Evolutionary conservation across 2,329 filamentous ascomycete species (phyloP), one percentile per base, ranked within the genome.

Genomic region (Onygenales sp.): DNA sequence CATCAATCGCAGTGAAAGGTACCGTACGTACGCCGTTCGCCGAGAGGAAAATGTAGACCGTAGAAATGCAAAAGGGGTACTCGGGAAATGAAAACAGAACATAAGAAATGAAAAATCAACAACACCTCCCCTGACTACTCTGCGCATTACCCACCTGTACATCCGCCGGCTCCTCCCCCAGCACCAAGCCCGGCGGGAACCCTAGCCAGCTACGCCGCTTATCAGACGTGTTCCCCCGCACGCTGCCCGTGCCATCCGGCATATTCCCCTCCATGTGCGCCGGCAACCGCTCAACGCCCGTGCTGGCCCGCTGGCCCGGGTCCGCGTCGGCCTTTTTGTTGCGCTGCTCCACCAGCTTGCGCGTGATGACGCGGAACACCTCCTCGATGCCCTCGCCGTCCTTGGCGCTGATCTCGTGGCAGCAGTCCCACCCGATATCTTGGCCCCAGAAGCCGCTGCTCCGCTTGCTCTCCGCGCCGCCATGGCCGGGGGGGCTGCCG

Each of bases 301-400:
- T 77, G 27, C 68, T 66, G 7, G 71, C 70, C 42, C 75, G 71
- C 51, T 74, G 70, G 48, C 72, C 57, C 14, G 74, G 66, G 51
- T 79, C 77, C 11, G 74, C 71, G 56, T 80, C 78, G 11, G 78
- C 65, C 45, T 74, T 76, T 53, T 76, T 76, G 43, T 85, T 75
- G 55, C 77, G 74, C 64, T 92, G 81, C 73, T 96, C 92, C 4
- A 85, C 83, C 14, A 86, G 71, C 72, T 95, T 95, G 63, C 94
- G 77, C 7, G 91, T 93, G 45, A 90, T 86, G 31, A 95, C 88
- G 1, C 92, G 81, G 63, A 97, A 97, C 0, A 98, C 90, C 70
- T 97, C 93, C 62, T 97, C 93, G 14, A 98, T 91, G 14, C 92
- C 92, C 74, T 96, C 91, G 53, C 91, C 91, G 63, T 86, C 90